These are phyloP conservation scores for Lentinula edodes DNA, from an alignment of 768 basidiomycete genomes.

Conservation along the genomic window DNA sequence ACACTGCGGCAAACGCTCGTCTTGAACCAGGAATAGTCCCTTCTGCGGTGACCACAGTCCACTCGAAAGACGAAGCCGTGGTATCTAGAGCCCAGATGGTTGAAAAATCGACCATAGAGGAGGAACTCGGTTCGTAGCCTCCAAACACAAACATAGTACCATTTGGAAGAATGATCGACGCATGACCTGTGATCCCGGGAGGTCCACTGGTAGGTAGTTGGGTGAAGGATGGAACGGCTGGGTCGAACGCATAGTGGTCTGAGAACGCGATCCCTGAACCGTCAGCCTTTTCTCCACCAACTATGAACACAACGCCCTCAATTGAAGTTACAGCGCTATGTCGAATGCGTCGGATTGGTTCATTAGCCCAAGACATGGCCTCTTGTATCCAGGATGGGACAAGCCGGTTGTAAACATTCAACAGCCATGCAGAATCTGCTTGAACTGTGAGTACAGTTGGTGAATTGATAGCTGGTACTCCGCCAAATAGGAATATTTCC, in stretches of 20 bases:
- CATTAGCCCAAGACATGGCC: conserved; percentile 46
- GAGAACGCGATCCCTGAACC: conserved; percentile 60
- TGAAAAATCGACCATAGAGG: conserved; percentile 46
- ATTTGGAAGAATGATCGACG: conserved; percentile 61
- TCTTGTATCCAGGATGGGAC: conserved; percentile 43
- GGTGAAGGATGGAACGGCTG: conserved; percentile 44
- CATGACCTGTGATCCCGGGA: conserved; percentile 67
- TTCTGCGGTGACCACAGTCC: conserved; percentile 42
- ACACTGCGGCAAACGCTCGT: conserved; percentile 54
- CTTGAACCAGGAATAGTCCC: conserved; percentile 48
- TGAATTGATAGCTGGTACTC: conserved; percentile 61
- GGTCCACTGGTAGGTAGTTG: conserved; percentile 54
- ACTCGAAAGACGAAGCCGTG: conserved; percentile 35
- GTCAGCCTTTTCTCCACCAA: conserved; percentile 81
- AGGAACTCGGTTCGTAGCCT: conserved; percentile 50
- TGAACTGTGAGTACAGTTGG: conserved; percentile 40
- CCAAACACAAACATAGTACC: conserved; percentile 72
- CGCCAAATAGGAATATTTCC: conserved; percentile 66
- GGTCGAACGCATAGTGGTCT: conserved; percentile 61
- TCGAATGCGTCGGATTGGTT: conserved; percentile 75
- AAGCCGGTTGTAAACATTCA: conserved; percentile 36
- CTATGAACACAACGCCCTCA: conserved; percentile 55
- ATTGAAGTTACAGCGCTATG: conserved; percentile 53
- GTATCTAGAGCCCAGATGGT: conserved; percentile 64
- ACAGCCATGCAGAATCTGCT: conserved; percentile 58